Evolutionary conservation across 2,329 filamentous ascomycete species (phyloP).

Genomic region (Leptographium wingfieldii): DNA sequence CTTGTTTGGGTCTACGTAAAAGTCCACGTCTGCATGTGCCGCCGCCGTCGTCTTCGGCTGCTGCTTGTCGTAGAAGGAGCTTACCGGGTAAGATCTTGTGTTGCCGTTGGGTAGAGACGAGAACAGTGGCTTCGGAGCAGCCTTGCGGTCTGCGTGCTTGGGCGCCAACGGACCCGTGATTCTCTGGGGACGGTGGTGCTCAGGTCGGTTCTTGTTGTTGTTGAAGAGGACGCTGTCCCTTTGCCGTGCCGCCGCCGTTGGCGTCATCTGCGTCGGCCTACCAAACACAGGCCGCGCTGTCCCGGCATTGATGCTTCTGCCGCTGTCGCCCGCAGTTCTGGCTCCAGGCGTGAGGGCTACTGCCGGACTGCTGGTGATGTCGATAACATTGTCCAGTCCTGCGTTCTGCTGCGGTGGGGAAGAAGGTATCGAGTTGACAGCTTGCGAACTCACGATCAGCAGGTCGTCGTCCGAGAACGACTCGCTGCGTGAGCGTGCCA

Average conservation of each 20-base stretch:
- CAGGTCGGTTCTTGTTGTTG: constrained; percentile 37
- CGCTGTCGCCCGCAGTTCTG: not conserved
- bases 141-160: constrained; percentile 33
- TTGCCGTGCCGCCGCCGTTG: constrained; percentile 37
- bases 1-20: constrained; percentile 59
- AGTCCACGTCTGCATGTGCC: constrained; percentile 8
- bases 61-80: constrained; percentile 13
- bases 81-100: constrained; percentile 10
- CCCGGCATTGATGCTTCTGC: not conserved
- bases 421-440: constrained; percentile 14
- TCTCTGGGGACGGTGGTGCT: constrained; percentile 41
- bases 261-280: constrained; percentile 20
- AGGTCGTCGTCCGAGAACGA: constrained; percentile 26
- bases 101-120: constrained; percentile 13
- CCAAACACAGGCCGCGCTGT: constrained; percentile 19
- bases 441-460: constrained; percentile 21
- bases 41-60: not conserved
- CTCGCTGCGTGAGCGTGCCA: constrained; percentile 17
- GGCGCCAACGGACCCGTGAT: constrained; percentile 35
- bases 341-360: not conserved
- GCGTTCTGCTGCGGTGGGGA: constrained; percentile 25
- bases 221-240: constrained; percentile 41
- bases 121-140: constrained; percentile 34
- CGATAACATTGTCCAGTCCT: constrained; percentile 19
- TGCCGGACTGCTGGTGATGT: constrained; percentile 19